phyloP scores from a whole-genome alignment of 352 stramenopile genomes.

The Pythium monospermum region DNA sequence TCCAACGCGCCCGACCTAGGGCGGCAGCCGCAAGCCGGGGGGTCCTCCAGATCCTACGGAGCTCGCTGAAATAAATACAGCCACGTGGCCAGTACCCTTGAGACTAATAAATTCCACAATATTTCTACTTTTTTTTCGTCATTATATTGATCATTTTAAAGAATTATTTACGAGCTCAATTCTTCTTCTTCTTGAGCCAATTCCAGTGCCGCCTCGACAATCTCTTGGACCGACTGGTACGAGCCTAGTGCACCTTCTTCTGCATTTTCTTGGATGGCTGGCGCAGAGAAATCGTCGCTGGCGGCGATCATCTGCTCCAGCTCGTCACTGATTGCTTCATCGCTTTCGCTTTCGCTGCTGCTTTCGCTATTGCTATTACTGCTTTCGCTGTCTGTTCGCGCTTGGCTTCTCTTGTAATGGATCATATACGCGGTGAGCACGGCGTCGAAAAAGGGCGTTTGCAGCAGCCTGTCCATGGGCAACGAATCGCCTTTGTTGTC shows the following conservation, averaged over 20 bases:
- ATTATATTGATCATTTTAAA: not conserved
- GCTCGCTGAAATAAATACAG: slow-evolving; percentile 3
- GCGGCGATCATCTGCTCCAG: slow-evolving; percentile 19
- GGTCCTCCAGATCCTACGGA: slow-evolving; percentile 1
- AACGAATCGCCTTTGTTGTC: slow-evolving; percentile 63
- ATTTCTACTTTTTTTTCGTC: not conserved
- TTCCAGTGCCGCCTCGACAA: slow-evolving; percentile 56
- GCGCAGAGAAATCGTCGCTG: not conserved
- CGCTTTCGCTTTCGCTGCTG: too few relatives aligned
- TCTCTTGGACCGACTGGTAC: slow-evolving; percentile 30
- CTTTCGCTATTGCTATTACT: too few relatives aligned
- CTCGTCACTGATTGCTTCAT: too few relatives aligned
- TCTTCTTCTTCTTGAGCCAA: slow-evolving; percentile 65
- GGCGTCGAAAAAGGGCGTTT: slow-evolving; percentile 54
- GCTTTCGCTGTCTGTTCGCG: too few relatives aligned
- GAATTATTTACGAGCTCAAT: slow-evolving; percentile 15
- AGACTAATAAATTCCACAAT: not conserved
- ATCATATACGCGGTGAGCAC: slow-evolving; percentile 61
- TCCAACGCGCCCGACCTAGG: not conserved
- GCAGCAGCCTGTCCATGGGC: slow-evolving; percentile 55
- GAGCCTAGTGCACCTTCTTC: not conserved
- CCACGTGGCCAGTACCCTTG: too few relatives aligned
- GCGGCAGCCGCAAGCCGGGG: slow-evolving; percentile 9
- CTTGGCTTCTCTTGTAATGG: slow-evolving; percentile 49
- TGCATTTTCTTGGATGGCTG: not conserved